Conservation (phyloP, 495 filamentous ascomycete species). For the Penicillium atrosanguineum region DNA sequence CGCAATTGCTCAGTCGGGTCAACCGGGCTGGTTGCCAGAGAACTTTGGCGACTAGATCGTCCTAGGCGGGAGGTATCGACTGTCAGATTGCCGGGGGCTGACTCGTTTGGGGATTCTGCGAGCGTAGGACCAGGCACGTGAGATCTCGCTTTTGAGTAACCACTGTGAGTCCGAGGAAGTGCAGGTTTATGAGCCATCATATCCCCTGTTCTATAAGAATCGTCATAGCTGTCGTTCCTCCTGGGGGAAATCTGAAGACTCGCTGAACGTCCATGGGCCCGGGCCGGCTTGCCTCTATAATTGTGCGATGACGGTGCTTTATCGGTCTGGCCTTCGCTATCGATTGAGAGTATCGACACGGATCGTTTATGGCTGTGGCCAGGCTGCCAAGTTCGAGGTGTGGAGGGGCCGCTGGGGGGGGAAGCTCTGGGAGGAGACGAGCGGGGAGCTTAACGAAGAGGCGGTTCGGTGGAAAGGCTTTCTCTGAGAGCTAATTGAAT, state of each 20-base stretch:
- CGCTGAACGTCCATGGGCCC: conserved; percentile 74
- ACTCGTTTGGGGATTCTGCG: conserved; percentile 29
- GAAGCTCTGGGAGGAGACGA: conserved; percentile 46
- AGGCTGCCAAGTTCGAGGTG: conserved; percentile 35
- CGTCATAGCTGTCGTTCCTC: conserved; percentile 46
- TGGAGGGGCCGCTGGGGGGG: conserved; percentile 37
- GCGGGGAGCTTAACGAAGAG: conserved; percentile 46
- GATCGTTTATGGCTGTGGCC: conserved; percentile 67
- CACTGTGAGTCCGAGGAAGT: conserved; percentile 6
- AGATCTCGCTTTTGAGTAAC: conserved; percentile 21
- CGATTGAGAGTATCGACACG: conserved; percentile 92
- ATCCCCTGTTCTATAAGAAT: conserved; percentile 43
- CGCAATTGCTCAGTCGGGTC: conserved; percentile 27
- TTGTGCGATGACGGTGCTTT: conserved; percentile 36
- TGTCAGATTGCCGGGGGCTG: conserved; percentile 19
- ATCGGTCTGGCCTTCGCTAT: conserved; percentile 54
- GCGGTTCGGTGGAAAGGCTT: conserved; percentile 40
- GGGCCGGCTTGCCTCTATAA: conserved; percentile 43
- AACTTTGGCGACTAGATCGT: conserved; percentile 23
- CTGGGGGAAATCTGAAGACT: conserved; percentile 77
- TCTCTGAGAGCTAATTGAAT: conserved; percentile 32
- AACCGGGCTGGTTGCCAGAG: conserved; percentile 29
- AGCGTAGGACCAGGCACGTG: conserved; percentile 28
- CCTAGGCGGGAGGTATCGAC: conserved; percentile 32
- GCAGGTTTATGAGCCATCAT: background rate